A percentile compares a stretch with the other conserved stretches of the same genome.
These are phyloP conservation scores for Sugiyamaella japonica DNA, from an alignment of 1,139 yeast genomes.

Conservation along the genomic window DNA sequence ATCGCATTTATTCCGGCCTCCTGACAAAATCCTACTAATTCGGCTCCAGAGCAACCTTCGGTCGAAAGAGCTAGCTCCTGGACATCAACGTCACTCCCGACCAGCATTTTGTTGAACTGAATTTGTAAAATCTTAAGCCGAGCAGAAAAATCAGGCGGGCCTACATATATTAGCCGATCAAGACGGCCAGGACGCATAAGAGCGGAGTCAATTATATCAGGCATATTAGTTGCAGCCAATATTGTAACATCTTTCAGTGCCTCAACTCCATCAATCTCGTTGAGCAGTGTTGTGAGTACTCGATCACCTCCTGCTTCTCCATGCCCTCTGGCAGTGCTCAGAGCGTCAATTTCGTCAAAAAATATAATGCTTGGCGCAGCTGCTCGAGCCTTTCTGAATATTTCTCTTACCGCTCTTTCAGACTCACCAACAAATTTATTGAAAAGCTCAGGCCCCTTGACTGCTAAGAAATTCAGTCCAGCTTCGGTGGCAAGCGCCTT, in stretches of 20 bases:
- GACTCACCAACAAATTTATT: conserved; percentile 95
- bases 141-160: conserved; percentile 84
- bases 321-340: conserved; percentile 70
- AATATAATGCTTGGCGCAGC: conserved; percentile 92
- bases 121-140: conserved; percentile 73
- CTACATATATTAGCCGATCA: conserved; percentile 87
- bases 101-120: conserved; percentile 57
- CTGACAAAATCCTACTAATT: conserved; percentile 85
- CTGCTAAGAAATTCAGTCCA: conserved; percentile 87
- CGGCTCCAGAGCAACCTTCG: conserved; percentile 96
- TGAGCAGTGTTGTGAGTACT: conserved; percentile 82
- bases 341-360: conserved; percentile 94
- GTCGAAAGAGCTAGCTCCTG: conserved; percentile 62
- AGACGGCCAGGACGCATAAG: conserved; percentile 90
- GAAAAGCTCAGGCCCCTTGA: conserved; percentile 93
- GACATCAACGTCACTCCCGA: conserved; percentile 45
- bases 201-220: conserved; percentile 90
- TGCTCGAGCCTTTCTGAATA: conserved; percentile 87
- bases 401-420: conserved; percentile 83
- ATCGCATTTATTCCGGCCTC: conserved; percentile 94
- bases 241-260: conserved; percentile 89
- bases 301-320: conserved; percentile 75
- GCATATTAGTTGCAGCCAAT: conserved; percentile 94
- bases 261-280: conserved; percentile 96
- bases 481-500: conserved; percentile 95